Percentiles rank a stretch among this genome's conserved stretches.
Conservation (phyloP, 768 basidiomycete species). For the Sutorius australiensis region DNA sequence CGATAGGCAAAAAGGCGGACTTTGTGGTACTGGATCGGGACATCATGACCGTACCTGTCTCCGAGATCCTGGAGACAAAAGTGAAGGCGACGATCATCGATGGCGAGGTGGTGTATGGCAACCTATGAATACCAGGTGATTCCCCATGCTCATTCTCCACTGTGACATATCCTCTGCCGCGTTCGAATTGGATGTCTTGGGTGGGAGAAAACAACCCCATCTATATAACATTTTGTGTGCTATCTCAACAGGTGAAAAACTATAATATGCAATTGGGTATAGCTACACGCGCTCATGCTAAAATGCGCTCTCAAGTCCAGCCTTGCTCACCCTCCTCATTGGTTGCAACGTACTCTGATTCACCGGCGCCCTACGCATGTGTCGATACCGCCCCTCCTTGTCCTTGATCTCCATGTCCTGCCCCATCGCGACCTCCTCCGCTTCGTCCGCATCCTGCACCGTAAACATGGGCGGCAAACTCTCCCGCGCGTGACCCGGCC, state of each 20-base stretch:
- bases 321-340: constrained; percentile 86
- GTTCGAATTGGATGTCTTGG: background rate
- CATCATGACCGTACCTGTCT: constrained; percentile 61
- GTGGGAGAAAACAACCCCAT: too few species aligned
- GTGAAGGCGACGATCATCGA: constrained; percentile 76
- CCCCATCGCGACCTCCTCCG: constrained; percentile 43
- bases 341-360: constrained; percentile 87
- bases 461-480: constrained; percentile 44
- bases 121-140: constrained; percentile 13
- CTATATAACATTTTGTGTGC: background rate
- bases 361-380: constrained; percentile 83
- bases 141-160: background rate
- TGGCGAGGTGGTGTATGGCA: constrained; percentile 64
- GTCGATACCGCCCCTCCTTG: constrained; percentile 77
- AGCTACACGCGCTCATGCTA: constrained; percentile 8
- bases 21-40: constrained; percentile 80
- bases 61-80: constrained; percentile 61
- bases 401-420: constrained; percentile 92
- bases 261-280: constrained; percentile 15
- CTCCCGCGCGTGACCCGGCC: constrained; percentile 68
- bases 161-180: background rate
- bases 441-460: constrained; percentile 27
- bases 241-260: background rate
- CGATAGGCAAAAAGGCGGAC: constrained; percentile 79
- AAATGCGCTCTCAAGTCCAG: constrained; percentile 77